Conservation (phyloP, 169 alveolate species). For the Plasmodium cynomolgi region DNA sequence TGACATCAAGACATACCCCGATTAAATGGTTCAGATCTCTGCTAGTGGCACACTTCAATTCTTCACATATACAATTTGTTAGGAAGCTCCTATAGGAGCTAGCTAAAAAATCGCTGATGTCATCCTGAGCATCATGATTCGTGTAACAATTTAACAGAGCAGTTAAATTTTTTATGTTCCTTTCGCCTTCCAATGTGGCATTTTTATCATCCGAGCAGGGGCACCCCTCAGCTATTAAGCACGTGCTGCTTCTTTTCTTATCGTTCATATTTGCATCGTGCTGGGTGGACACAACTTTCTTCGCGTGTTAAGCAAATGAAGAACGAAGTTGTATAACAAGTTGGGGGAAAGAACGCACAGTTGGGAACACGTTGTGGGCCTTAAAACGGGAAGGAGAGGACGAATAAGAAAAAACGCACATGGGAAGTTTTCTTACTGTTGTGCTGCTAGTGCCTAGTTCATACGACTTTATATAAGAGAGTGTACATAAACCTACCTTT, state of each 20-base stretch:
- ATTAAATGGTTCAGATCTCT: neutral
- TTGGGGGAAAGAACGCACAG: neutral
- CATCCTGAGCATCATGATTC: conserved; percentile 21
- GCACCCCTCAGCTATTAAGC: neutral
- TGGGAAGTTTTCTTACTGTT: neutral
- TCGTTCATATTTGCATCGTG: conserved; percentile 9
- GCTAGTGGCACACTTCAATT: conserved; percentile 13
- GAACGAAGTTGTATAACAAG: neutral
- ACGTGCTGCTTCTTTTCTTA: conserved; percentile 21
- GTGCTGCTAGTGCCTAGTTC: neutral
- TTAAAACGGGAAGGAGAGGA: neutral
- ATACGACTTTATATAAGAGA: neutral
- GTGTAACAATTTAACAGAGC: conserved; percentile 34
- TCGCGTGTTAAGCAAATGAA: neutral
- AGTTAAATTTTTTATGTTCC: conserved; percentile 25
- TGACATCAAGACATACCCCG: conserved; percentile 42
- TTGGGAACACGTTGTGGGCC: neutral
- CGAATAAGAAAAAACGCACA: neutral
- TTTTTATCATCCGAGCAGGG: neutral
- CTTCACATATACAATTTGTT: conserved; percentile 43
- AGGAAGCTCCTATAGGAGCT: conserved; percentile 50
- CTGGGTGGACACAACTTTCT: neutral
- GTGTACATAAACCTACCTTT: neutral
- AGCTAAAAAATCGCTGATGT: conserved; percentile 51
- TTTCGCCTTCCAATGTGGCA: neutral